These are phyloP conservation scores for Viridothelium virens DNA, from an alignment of 495 filamentous ascomycete species.

Conservation along the genomic window DNA sequence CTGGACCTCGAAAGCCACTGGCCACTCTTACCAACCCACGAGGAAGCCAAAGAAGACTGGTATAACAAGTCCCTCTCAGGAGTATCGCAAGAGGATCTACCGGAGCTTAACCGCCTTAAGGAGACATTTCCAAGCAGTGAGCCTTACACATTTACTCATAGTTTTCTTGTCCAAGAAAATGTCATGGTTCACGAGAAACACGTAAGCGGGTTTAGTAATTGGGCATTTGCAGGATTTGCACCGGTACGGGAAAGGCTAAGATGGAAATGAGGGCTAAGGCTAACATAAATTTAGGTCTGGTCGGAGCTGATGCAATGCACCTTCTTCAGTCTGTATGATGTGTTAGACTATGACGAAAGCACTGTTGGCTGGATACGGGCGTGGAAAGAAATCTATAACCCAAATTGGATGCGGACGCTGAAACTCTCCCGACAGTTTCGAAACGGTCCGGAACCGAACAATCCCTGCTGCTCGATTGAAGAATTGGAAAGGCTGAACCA, in stretches of 20 bases:
- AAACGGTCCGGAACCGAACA: too few relatives aligned
- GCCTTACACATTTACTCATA: not conserved
- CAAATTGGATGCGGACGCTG: conserved; percentile 17
- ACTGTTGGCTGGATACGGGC: not conserved
- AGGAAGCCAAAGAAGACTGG: not conserved
- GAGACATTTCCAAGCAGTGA: not conserved
- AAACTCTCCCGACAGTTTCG: conserved; percentile 34
- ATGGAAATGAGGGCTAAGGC: not conserved
- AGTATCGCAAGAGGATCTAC: not conserved
- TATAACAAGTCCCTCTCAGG: not conserved
- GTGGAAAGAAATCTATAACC: not conserved
- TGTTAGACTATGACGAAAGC: not conserved
- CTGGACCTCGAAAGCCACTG: not conserved
- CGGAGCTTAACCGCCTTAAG: not conserved
- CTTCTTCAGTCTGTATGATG: not conserved
- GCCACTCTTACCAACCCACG: not conserved
- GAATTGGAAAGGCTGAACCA: not conserved
- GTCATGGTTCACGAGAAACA: not conserved
- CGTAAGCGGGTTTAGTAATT: not conserved
- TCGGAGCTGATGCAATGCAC: not conserved
- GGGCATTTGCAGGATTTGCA: not conserved
- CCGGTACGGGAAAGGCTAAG: not conserved
- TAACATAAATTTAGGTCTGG: not conserved
- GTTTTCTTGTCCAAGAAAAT: not conserved
- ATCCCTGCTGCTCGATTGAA: not conserved